Base-by-base conservation (phyloP, 345 rosid genomes). In the Laguncularia racemosa region DNA sequence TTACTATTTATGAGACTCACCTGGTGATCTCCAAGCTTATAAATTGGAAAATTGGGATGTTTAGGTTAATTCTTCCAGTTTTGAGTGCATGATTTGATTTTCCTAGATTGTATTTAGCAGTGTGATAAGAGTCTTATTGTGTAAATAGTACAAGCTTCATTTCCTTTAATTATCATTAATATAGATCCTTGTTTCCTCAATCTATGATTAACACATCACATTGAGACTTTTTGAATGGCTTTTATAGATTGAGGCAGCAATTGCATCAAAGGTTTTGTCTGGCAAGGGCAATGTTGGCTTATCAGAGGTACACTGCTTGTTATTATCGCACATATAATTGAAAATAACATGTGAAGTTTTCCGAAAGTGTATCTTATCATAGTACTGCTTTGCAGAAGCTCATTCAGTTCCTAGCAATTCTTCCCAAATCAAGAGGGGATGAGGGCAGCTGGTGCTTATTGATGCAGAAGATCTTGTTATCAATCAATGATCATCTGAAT, bases 401-500 rank as follows among this genome's bases (percentile, higher is more conserved):
- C 71, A 82, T 83, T 47, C 70, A 67, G 73, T 89, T 84, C 65
- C 78, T 93, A 45, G 88, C 97, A 48, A 72, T 84, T 66, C 95
- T 93, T 62, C 99, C 99, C 16, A 84, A 79, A 77, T 74, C 81
- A 19, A 89, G 70, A 75, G 97, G 96, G 55, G 90, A 85, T 67
- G 89, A 71, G 51, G 78, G 75, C 50, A 79, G 81, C 73, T 93
- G 99, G 99, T 71, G 71, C 57, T 58, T 80, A 72, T 68, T 82
- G 79, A 74, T 89, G 82, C 85, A 78, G 59, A 86, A 78, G 79
- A 71, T 87, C 66, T 65, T 89, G 69, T 69, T 85, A 53, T 69
- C 74, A 49, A 67, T 85, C 52, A 84, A 89, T 48, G 74, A 62
- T 40, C 70, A 75, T 70, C 76, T 93, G 50, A 81, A 73, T 67